Percentiles rank a stretch among this genome's conserved stretches.
phyloP scores from a whole-genome alignment of 2,329 filamentous ascomycete genomes.

The Botrytis porri region DNA sequence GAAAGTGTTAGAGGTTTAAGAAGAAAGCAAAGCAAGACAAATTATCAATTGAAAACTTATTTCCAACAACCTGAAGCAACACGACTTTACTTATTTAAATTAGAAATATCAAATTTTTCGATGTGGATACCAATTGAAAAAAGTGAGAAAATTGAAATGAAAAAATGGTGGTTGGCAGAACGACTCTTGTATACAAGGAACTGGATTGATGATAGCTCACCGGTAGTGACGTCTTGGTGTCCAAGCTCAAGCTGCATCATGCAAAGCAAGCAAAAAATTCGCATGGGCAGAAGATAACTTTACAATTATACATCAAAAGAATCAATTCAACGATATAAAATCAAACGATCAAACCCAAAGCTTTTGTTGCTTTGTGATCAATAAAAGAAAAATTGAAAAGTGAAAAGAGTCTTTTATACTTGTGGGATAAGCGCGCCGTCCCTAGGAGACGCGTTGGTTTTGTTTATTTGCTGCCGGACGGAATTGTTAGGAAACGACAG shows the following conservation, averaged over 20 bases:
- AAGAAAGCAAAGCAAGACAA: background rate
- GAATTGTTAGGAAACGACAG: background rate
- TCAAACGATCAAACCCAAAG: background rate
- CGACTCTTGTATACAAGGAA: constrained; percentile 4
- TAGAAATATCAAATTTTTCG: background rate
- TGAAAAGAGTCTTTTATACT: background rate
- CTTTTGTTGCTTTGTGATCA: background rate
- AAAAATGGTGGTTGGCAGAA: constrained; percentile 9
- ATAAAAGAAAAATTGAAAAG: background rate
- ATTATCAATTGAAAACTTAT: background rate
- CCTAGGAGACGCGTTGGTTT: background rate
- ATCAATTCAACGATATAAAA: background rate
- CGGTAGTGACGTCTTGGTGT: constrained; percentile 15
- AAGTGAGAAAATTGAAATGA: background rate
- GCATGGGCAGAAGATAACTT: background rate
- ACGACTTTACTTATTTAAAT: background rate
- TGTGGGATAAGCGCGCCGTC: background rate
- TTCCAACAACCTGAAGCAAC: background rate
- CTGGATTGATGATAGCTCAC: background rate
- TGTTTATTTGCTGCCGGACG: background rate
- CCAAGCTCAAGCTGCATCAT: constrained; percentile 16
- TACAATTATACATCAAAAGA: background rate
- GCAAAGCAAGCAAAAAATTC: constrained; percentile 8
- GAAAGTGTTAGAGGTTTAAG: background rate
- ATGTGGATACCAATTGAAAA: constrained; percentile 5